These are phyloP conservation scores for Botrytis byssoidea DNA, from an alignment of 2,329 filamentous ascomycete species.

Conservation along the genomic window DNA sequence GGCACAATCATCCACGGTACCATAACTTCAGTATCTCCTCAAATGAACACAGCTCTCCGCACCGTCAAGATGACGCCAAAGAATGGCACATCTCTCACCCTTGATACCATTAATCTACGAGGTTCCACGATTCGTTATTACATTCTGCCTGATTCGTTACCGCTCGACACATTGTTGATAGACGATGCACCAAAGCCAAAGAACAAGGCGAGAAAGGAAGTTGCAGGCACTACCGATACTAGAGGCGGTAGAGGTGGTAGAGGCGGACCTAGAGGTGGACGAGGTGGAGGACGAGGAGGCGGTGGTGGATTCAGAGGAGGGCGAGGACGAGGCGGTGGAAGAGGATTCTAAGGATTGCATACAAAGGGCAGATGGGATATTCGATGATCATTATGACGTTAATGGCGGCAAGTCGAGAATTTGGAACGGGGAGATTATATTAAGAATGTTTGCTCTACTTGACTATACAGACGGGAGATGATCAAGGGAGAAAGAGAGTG, in stretches of 20 bases:
- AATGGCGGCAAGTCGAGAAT: not conserved
- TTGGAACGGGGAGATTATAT: not conserved
- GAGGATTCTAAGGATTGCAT: slow-evolving; percentile 36
- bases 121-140: slow-evolving; percentile 95
- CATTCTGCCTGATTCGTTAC: slow-evolving; percentile 92
- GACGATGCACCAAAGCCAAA: slow-evolving; percentile 98
- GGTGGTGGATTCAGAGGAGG: slow-evolving; percentile 50
- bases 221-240: slow-evolving; percentile 48
- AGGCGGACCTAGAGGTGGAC: slow-evolving; percentile 46
- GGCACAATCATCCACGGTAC: slow-evolving; percentile 96
- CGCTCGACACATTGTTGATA: slow-evolving; percentile 90
- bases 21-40: slow-evolving; percentile 91
- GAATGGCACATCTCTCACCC: slow-evolving; percentile 79
- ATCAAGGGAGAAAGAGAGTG: slow-evolving; percentile 11
- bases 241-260: slow-evolving; percentile 41
- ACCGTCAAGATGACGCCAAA: slow-evolving; percentile 95
- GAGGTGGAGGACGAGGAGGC: slow-evolving; percentile 47
- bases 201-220: slow-evolving; percentile 98
- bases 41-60: slow-evolving; percentile 97
- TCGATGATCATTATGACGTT: slow-evolving; percentile 14
- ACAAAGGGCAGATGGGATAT: not conserved
- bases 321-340: slow-evolving; percentile 51
- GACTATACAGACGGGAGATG: slow-evolving; percentile 5
- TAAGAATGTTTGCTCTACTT: slow-evolving; percentile 9
- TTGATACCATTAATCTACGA: slow-evolving; percentile 96